Conservation (phyloP, 768 basidiomycete genomes). For the Phylloporus arenicola region DNA sequence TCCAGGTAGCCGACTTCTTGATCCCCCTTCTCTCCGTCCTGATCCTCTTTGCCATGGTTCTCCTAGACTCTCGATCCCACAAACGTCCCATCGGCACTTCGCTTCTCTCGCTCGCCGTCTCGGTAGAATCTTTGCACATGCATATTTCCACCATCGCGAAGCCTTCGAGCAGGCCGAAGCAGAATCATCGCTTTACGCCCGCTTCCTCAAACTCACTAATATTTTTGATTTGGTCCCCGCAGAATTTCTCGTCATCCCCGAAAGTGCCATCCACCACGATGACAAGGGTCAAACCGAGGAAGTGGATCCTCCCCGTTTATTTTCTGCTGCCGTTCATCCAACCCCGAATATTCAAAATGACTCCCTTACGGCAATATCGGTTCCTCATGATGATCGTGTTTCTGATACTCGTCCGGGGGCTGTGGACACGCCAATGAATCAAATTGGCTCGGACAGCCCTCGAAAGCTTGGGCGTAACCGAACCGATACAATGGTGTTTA, state of each 20-base stretch:
- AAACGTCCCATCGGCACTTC: slow-evolving; percentile 81
- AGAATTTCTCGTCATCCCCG: slow-evolving; percentile 80
- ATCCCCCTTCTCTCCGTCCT: slow-evolving; percentile 19
- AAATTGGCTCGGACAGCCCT: slow-evolving; percentile 34
- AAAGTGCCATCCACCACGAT: slow-evolving; percentile 32
- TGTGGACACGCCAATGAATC: slow-evolving; percentile 7
- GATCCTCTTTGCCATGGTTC: slow-evolving; percentile 6
- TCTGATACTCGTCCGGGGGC: slow-evolving; percentile 17
- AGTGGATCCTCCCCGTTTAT: slow-evolving; percentile 37
- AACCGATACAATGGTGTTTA: slow-evolving; percentile 74
- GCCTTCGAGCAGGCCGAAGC: slow-evolving; percentile 86
- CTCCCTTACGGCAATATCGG: slow-evolving; percentile 2
- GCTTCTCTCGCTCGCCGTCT: slow-evolving; percentile 84
- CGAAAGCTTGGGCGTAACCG: slow-evolving; percentile 48
- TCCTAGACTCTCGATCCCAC: slow-evolving; percentile 71
- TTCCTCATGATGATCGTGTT: slow-evolving; percentile 6
- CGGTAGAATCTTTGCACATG: slow-evolving; percentile 93
- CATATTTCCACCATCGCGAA: slow-evolving; percentile 92
- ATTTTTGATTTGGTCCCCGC: slow-evolving; percentile 77
- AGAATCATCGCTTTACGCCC: slow-evolving; percentile 84
- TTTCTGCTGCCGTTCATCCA: slow-evolving; percentile 38
- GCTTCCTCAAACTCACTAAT: slow-evolving; percentile 79
- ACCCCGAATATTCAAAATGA: slow-evolving; percentile 10
- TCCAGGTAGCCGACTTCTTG: slow-evolving; percentile 54
- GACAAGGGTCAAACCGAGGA: slow-evolving; percentile 24